Base-by-base conservation (phyloP, 2,329 filamentous ascomycete species). In the Orbilia oligospora region DNA sequence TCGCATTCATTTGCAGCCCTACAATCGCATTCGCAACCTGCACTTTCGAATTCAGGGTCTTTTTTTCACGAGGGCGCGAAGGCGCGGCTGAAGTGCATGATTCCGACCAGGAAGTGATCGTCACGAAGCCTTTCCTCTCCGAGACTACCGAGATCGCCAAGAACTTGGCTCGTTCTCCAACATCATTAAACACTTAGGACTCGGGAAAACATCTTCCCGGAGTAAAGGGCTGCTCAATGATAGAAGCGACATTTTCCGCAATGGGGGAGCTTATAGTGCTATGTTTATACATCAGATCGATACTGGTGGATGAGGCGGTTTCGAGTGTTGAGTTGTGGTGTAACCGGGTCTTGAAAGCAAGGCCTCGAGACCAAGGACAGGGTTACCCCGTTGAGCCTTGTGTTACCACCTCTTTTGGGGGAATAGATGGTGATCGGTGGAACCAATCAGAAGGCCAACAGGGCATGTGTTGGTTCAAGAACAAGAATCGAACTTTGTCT, bases 121-220 rank as follows among this genome's bases (percentile, higher is more conserved):
- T 10, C 33, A 16, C 8, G 8, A 22, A 18, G 27, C 61, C 30
- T 49, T 49, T 33, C 61, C 24, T 4, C 36, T 65, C n/a, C 9
- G 4, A 36, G 61, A 18, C 22, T 33, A 41, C 41, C 41, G 16
- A 65, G 20, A 65, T 65, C 46, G 61, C 61, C 61, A 65, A 65
- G 61, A 22, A 2, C 56, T 36, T 61, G 36, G 36, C 12, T 18
- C n/a, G 20, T 38, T 41, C 4, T n/a, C 5, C 22, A 55, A n/a
- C 24, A n/a, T 14, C 3, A n/a, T 14, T 8, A n/a, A 33, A 22
- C 6, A 3, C 16, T 14, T 38, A 18, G 33, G 24, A 16, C n/a
- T 33, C 48, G 22, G n/a, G 44, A 20, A 20, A 8, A 46, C 44
- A 9, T 10, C n/a, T 18, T 16, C n/a, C 44, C 16, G 41, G 8